These are phyloP conservation scores for Bacidia rubella DNA, from an alignment of 495 filamentous ascomycete genomes.

Conservation along the genomic window DNA sequence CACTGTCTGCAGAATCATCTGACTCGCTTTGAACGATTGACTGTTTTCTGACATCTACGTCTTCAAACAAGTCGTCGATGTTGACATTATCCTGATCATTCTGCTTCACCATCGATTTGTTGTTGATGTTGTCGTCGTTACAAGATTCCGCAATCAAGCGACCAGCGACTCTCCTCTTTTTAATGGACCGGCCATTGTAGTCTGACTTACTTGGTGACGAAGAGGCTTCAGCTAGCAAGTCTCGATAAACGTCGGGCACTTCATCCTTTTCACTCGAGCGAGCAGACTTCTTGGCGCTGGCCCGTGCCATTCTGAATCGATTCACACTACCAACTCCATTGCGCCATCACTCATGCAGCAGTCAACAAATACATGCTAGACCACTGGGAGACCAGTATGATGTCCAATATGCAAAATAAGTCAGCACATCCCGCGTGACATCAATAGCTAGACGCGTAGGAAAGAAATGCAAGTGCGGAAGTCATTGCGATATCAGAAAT, in stretches of 20 bases:
- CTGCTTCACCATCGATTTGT: too few relatives aligned
- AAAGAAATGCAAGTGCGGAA: constrained; percentile 3
- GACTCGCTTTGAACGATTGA: constrained; percentile 35
- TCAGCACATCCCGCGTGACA: too few relatives aligned
- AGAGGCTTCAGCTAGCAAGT: constrained; percentile 54
- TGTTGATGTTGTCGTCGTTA: too few relatives aligned
- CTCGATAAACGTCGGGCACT: constrained; percentile 45
- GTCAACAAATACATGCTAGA: background rate
- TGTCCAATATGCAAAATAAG: too few relatives aligned
- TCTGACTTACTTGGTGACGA: constrained; percentile 23
- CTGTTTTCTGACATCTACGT: constrained; percentile 4
- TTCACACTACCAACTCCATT: background rate
- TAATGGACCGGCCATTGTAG: constrained; percentile 26
- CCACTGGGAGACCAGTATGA: too few relatives aligned
- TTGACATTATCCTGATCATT: constrained; percentile 16
- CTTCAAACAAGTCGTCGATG: constrained; percentile 13
- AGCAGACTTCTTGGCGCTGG: background rate
- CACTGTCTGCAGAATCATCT: constrained; percentile 36
- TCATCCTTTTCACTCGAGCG: constrained; percentile 5
- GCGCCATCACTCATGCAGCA: background rate
- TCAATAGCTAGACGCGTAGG: too few relatives aligned
- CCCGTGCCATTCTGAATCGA: background rate
- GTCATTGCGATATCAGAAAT: background rate
- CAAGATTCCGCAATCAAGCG: background rate
- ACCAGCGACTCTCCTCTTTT: constrained; percentile 31